A percentile compares a stretch with the other conserved stretches of the same genome.
Conservation (phyloP, 1,284 basidiomycete genomes). For the Ceratobasidium papillatum region DNA sequence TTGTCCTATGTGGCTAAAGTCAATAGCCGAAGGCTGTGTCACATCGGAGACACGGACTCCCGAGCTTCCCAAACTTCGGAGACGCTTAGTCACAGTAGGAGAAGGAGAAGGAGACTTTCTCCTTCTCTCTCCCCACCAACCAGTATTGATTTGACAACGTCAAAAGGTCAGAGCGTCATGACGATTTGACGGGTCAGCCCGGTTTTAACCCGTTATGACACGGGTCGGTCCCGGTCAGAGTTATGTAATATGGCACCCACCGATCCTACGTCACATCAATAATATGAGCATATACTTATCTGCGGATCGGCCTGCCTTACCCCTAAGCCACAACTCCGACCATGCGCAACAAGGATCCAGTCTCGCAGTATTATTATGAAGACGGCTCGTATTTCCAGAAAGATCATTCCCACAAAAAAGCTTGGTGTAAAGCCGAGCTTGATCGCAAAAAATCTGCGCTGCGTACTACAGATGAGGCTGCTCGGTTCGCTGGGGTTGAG, state of each 20-base stretch:
- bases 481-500: no score
- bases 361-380: no score
- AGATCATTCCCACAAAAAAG: no score
- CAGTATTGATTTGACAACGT: neutral
- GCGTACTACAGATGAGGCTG: no score
- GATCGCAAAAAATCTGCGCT: no score
- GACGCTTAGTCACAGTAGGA: neutral
- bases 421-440: no score
- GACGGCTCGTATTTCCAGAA: no score
- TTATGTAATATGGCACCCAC: neutral
- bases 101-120: conserved; percentile 9
- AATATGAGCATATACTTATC: no score
- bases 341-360: no score
- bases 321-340: no score
- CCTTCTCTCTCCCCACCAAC: conserved; percentile 12
- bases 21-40: neutral
- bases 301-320: no score
- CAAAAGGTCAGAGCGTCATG: neutral
- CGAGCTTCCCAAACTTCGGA: neutral
- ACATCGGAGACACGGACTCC: neutral
- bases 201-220: neutral
- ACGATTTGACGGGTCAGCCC: neutral
- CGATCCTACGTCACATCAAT: no score
- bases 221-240: neutral
- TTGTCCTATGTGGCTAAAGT: neutral